A percentile compares a stretch with the other conserved stretches of the same genome.
Conservation (phyloP, 352 stramenopile species). For the Thalassiosira livingstoniorum region DNA sequence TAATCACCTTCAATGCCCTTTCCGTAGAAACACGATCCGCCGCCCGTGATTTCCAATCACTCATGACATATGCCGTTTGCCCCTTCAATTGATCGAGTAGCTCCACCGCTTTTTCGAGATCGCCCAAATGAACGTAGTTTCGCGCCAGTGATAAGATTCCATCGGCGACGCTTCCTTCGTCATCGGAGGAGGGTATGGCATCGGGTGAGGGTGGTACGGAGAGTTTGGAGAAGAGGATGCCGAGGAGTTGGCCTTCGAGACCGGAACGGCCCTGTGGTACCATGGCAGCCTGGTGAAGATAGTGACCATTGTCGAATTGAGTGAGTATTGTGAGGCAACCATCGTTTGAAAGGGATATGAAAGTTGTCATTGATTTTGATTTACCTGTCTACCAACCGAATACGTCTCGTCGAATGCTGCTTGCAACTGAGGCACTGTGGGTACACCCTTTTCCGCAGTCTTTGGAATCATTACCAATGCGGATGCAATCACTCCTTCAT, state of each 20-base stretch:
- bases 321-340: neutral
- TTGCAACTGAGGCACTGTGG: conserved; percentile 77
- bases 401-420: conserved; percentile 71
- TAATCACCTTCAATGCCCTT: conserved; percentile 79
- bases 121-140: conserved; percentile 71
- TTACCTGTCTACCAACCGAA: conserved; percentile 56
- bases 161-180: conserved; percentile 62
- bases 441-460: conserved; percentile 53
- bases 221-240: conserved; percentile 76
- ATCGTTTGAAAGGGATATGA: neutral
- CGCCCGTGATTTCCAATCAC: conserved; percentile 73
- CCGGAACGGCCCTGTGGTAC: conserved; percentile 65
- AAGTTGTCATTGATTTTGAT: conserved; percentile 4
- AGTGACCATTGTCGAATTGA: neutral
- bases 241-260: conserved; percentile 73
- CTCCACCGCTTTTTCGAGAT: conserved; percentile 74
- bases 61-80: conserved; percentile 72
- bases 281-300: conserved; percentile 51
- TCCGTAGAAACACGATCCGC: conserved; percentile 75
- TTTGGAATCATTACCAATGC: conserved; percentile 62
- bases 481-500: conserved; percentile 73
- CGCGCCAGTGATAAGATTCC: conserved; percentile 67
- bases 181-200: conserved; percentile 51
- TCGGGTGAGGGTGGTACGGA: conserved; percentile 68
- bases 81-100: conserved; percentile 71